These are phyloP conservation scores for Colletotrichum sp. DNA, from an alignment of 2,329 filamentous ascomycete genomes.

Conservation along the genomic window DNA sequence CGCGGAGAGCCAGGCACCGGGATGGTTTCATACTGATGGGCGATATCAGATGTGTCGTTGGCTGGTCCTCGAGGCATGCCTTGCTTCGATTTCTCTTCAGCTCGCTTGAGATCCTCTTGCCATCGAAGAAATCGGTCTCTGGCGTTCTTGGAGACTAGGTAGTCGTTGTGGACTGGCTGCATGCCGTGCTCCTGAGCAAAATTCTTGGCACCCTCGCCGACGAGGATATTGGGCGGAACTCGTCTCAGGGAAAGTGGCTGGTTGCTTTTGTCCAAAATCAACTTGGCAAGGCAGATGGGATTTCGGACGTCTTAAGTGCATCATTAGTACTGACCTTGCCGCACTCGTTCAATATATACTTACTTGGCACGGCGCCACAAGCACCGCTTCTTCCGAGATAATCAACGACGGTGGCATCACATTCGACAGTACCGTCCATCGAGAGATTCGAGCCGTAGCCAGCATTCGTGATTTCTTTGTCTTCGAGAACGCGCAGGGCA, in stretches of 20 bases:
- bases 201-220: slow-evolving; percentile 83
- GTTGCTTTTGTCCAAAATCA: slow-evolving; percentile 80
- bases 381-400: slow-evolving; percentile 90
- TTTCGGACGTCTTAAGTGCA: slow-evolving; percentile 79
- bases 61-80: not conserved
- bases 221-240: slow-evolving; percentile 90
- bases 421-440: slow-evolving; percentile 90
- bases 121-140: slow-evolving; percentile 81
- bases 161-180: slow-evolving; percentile 73
- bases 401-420: slow-evolving; percentile 92
- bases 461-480: slow-evolving; percentile 95
- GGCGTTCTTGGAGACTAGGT: slow-evolving; percentile 80
- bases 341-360: slow-evolving; percentile 37
- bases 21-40: slow-evolving; percentile 36
- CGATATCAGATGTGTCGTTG: slow-evolving; percentile 25
- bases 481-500: slow-evolving; percentile 86
- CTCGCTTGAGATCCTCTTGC: slow-evolving; percentile 73
- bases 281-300: slow-evolving; percentile 84
- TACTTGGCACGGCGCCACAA: slow-evolving; percentile 89
- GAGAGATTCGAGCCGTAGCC: slow-evolving; percentile 95
- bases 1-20: slow-evolving; percentile 4
- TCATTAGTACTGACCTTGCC: not conserved
- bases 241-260: slow-evolving; percentile 81
- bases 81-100: slow-evolving; percentile 51
- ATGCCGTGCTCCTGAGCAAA: slow-evolving; percentile 85